Evolutionary conservation across 2,329 filamentous ascomycete species (phyloP), one percentile per base, ranked within the genome.

Genomic region (Lasiodiplodia sp.): DNA sequence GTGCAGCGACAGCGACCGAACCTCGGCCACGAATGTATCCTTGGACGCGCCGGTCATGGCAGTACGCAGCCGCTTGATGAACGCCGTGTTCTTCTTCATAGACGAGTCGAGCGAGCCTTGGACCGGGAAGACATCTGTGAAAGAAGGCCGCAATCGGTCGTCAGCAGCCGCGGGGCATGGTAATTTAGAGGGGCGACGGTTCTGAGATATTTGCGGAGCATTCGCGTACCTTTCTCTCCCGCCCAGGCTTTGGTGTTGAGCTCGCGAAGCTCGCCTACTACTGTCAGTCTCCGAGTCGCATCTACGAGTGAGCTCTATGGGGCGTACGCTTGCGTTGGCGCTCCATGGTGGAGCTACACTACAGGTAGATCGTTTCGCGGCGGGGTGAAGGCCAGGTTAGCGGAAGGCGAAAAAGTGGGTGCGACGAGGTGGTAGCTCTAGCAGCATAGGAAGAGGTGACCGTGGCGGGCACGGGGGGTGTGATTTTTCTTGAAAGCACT

Each of bases 11-110:
- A 98, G 86, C 31, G 93, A 92, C 75, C 92, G 91, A 75, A 97
- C 94, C 78, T 98, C 95, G 78, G 95, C 90, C 58, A 97, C 83
- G 81, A 98, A 97, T 69, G 93, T 96, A 72, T 88, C 85, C 67
- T 94, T 89, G 67, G 92, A 92, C 68, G 93, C 86, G 60, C 92
- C 83, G 71, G 92, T 94, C 71, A 98, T 90, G 70, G 93, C 92
- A 69, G 95, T 97, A 74, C 95, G 92, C 68, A 98, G 86, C 76
- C 95, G 93, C 82, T 97, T 97, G 78, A 98, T 98, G 80, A 98
- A 97, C 72, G 94, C 94, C 4, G 95, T 98, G 76, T 98, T 98
- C 85, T 97, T 98, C 84, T 97, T 97, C 80, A 98, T 86, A 64
- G 94, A 96, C 65, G 95, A 97, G 81, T 98, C 95, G 76, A 98